Evolutionary conservation across 352 stramenopile species (phyloP), one percentile per base, ranked within the genome.

Genomic region (Thraustochytrium sp.): DNA sequence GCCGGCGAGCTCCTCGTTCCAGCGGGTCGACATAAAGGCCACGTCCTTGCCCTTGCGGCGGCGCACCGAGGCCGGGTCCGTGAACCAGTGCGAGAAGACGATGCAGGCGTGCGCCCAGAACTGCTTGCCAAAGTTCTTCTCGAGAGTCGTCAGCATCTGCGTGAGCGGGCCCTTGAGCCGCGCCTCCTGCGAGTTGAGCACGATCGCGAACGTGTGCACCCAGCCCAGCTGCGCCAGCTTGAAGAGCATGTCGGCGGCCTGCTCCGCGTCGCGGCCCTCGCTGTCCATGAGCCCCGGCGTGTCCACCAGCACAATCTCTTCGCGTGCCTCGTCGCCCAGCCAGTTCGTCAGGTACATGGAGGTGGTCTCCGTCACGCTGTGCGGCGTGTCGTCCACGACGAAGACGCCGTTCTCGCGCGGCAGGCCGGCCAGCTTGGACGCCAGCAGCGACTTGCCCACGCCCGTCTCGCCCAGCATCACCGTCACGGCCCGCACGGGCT

Each of bases 1-100:
- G 23, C 46, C n/a, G 13, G 42, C 42, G 18, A 77, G 49, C 42
- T 55, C 65, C 23, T 61, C 37, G 46, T 77, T 77, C 65, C 65
- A 77, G 42, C 49, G 42, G 9, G 8, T 11, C 23, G 65, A 55
- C 65, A 77, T 77, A 49, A 72, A 72, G 0, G 68, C 46, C 64
- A 64, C 65, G 23, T 77, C 23, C 29, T 23, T 62, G 9, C 9
- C 21, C 65, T 77, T 77, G 16, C 65, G 65, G 31, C 65, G 65
- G 42, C 49, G 42, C 11, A 62, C 21, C 37, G 65, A 55, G 21
- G 65, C 65, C 18, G 13, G 2, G 36, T 77, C 65, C 65, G 64
- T 77, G 9, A 62, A 77, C 65, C 65, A 77, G 42, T 62, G 42
- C 29, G 65, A 62, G 65, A 77, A 77, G 11, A 77, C 65, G 8